These are phyloP conservation scores for Stemphylium vesicarium DNA, from an alignment of 2,329 filamentous ascomycete genomes.

Conservation along the genomic window DNA sequence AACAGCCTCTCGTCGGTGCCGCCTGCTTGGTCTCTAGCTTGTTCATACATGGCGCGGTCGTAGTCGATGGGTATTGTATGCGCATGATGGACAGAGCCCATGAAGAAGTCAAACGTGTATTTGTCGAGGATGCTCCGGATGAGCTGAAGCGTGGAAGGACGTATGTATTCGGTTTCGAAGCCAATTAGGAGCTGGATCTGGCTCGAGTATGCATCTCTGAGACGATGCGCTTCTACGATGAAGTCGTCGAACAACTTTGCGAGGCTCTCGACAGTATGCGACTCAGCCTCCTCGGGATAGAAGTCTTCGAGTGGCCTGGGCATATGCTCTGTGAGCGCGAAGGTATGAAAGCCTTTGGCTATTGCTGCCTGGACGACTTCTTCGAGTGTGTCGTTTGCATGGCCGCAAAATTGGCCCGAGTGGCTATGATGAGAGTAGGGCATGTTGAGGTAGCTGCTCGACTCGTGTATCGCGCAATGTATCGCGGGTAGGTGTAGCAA, in stretches of 20 bases:
- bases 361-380: conserved; percentile 83
- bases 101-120: conserved; percentile 81
- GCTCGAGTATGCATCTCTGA: conserved; percentile 72
- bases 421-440: conserved; percentile 98
- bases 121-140: conserved; percentile 65
- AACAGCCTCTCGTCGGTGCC: conserved; percentile 70
- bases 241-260: conserved; percentile 70
- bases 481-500: not conserved
- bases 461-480: not conserved
- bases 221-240: conserved; percentile 73
- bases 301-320: conserved; percentile 79
- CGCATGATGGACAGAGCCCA: conserved; percentile 92
- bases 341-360: conserved; percentile 75
- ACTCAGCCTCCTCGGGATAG: conserved; percentile 83
- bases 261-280: conserved; percentile 42
- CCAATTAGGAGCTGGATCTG: conserved; percentile 83
- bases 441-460: conserved; percentile 61
- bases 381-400: conserved; percentile 85
- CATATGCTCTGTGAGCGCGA: conserved; percentile 95
- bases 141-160: conserved; percentile 66
- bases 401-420: conserved; percentile 92
- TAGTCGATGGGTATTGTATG: conserved; percentile 89
- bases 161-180: conserved; percentile 94
- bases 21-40: conserved; percentile 62
- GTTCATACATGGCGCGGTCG: conserved; percentile 69